These are phyloP conservation scores for Stentor coeruleus DNA, from an alignment of 73 alveolate genomes.

Conservation along the genomic window DNA sequence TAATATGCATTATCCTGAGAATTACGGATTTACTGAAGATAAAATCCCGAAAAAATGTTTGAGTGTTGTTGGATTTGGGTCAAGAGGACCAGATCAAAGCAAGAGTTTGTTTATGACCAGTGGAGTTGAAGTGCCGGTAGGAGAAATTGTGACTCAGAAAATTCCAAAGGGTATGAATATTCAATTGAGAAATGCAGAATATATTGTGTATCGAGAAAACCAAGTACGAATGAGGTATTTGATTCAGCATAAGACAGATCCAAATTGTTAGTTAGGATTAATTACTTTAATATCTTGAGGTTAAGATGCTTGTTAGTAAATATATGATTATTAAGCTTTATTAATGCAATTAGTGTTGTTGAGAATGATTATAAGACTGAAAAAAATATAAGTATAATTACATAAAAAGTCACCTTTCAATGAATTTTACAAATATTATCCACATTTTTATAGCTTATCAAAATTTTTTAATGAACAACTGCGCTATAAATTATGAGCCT, in stretches of 20 bases:
- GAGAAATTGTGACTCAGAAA: slow-evolving; percentile 34
- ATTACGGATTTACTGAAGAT: slow-evolving; percentile 40
- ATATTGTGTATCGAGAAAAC: slow-evolving; percentile 76
- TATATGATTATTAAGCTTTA: too few relatives aligned
- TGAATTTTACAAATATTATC: too few relatives aligned
- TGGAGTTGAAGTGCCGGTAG: slow-evolving; percentile 92
- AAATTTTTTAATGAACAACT: too few relatives aligned
- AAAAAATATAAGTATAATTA: too few relatives aligned
- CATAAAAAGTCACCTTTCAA: too few relatives aligned
- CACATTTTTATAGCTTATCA: too few relatives aligned
- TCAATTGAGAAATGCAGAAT: slow-evolving; percentile 56
- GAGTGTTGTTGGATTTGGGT: slow-evolving; percentile 58
- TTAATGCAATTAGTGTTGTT: too few relatives aligned
- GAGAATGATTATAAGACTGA: too few relatives aligned
- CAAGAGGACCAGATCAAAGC: slow-evolving; percentile 83
- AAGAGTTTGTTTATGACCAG: slow-evolving; percentile 71
- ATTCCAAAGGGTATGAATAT: slow-evolving; percentile 31
- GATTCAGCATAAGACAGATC: slow-evolving; percentile 51
- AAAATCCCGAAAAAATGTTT: slow-evolving; percentile 33
- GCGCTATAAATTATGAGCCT: too few relatives aligned
- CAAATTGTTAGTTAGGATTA: too few relatives aligned
- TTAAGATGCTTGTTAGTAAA: too few relatives aligned
- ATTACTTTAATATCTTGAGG: too few relatives aligned
- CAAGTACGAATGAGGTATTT: slow-evolving; percentile 85
- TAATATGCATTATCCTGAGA: slow-evolving; percentile 55